Conservation (phyloP, 345 rosid species). For the Populus euphratica region DNA sequence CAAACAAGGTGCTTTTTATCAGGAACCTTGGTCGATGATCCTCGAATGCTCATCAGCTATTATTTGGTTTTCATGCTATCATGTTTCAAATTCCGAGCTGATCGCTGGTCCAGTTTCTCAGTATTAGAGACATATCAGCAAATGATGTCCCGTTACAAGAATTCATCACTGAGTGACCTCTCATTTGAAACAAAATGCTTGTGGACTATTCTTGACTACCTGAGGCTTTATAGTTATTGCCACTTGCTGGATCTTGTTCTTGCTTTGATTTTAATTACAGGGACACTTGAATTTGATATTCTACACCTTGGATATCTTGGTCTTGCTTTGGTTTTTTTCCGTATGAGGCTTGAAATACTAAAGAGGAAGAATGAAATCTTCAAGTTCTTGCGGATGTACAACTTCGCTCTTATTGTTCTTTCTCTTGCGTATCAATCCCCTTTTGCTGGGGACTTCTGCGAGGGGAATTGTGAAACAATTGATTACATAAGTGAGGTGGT, state of each 20-base stretch:
- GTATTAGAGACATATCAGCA: slow-evolving; percentile 29
- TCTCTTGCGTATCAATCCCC: slow-evolving; percentile 52
- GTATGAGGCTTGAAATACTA: slow-evolving; percentile 41
- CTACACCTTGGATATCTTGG: slow-evolving; percentile 59
- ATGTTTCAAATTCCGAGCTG: slow-evolving; percentile 42
- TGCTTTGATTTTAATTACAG: slow-evolving; percentile 43
- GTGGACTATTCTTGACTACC: slow-evolving; percentile 46
- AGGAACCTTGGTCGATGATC: slow-evolving; percentile 43
- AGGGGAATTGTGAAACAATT: slow-evolving; percentile 26
- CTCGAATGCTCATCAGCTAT: slow-evolving; percentile 41
- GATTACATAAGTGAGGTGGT: slow-evolving; percentile 31
- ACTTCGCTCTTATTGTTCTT: slow-evolving; percentile 39
- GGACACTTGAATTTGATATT: slow-evolving; percentile 58
- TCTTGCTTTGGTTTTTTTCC: slow-evolving; percentile 48
- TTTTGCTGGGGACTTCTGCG: slow-evolving; percentile 28
- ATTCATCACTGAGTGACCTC: slow-evolving; percentile 33
- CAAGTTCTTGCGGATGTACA: slow-evolving; percentile 43
- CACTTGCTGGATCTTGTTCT: slow-evolving; percentile 44
- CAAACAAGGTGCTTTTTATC: slow-evolving; percentile 15
- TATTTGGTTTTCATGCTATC: slow-evolving; percentile 40
- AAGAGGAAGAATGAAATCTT: slow-evolving; percentile 40
- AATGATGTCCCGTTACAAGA: slow-evolving; percentile 29
- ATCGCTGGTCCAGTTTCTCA: slow-evolving; percentile 33
- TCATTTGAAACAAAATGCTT: slow-evolving; percentile 38
- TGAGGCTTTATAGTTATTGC: slow-evolving; percentile 42